Evolutionary conservation across 371 early-diverging fungal species (phyloP), one percentile per base, ranked within the genome.

Genomic region (Actinomortierella ambigua): DNA sequence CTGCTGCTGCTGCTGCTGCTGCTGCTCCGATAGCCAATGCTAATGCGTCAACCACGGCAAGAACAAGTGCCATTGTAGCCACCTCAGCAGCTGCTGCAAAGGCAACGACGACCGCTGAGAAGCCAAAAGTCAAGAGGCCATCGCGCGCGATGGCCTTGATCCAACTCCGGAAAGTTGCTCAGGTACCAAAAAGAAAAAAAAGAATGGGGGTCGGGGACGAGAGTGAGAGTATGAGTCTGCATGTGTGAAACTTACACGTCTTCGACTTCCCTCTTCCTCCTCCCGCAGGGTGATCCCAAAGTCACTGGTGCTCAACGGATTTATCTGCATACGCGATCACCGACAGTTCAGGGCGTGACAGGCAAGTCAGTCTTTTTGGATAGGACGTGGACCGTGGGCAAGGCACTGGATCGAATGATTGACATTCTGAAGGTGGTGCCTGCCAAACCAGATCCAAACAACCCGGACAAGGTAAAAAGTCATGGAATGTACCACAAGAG

Each of bases 371-470:
- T 48, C 3, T 48, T 48, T 22, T 3, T 48, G 2, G 48, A 48
- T 8, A 48, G 64, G 65, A 60, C 69, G 9, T 69, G 70, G 70
- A 69, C 65, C 1, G 59, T 76, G 4, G 77, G 75, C 9, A 50
- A 61, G 6, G 22, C 75, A 1, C 28, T 65, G 46, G 77, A 76
- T 46, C 68, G 66, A 47, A 67, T 76, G 29, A 39, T 61, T 3
- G 63, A 67, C 17, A 55, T 57, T 61, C 61, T 76, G 41, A 68
- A 76, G 50, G 41, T 67, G 1, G n/a, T 53, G 17, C 29, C 48
- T 7, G 61, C 71, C 50, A 66, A 56, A 27, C 53, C 59, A 20
- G 62, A 66, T 20, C 58, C 64, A 14, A 60, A 61, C 56, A 61
- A 61, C 22, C 51, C 64, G 3, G 46, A 53, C 57, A 64, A 68